Conservation (phyloP, 371 early-diverging fungal genomes). For the Mortierella sp. region DNA sequence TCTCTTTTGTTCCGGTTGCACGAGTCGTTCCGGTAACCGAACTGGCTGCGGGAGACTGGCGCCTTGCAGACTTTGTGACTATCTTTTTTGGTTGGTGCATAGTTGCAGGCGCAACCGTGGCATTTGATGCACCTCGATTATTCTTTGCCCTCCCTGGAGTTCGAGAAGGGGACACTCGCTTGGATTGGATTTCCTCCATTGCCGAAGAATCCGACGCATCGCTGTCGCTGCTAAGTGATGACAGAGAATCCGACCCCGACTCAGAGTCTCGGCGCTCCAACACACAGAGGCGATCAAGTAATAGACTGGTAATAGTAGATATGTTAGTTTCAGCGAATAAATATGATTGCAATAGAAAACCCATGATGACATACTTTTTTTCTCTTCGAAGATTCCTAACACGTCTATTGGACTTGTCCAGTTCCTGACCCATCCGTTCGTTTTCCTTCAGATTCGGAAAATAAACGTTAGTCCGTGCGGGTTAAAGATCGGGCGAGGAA, state of each 20-base stretch:
- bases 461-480: neutral
- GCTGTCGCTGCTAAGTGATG: slow-evolving; percentile 35
- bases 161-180: neutral
- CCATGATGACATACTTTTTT: slow-evolving; percentile 59
- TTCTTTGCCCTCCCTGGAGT: slow-evolving; percentile 8
- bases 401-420: slow-evolving; percentile 61
- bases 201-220: slow-evolving; percentile 30
- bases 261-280: slow-evolving; percentile 24
- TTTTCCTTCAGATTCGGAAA: slow-evolving; percentile 58
- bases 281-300: slow-evolving; percentile 29
- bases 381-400: slow-evolving; percentile 65
- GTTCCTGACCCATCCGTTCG: slow-evolving; percentile 61
- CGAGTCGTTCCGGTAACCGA: neutral
- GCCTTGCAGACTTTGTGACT: neutral
- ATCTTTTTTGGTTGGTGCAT: slow-evolving; percentile 17
- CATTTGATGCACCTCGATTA: neutral
- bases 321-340: neutral
- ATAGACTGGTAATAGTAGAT: slow-evolving; percentile 16
- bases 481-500: neutral
- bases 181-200: slow-evolving; percentile 14
- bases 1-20: slow-evolving; percentile 9
- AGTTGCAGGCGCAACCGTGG: neutral
- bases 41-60: neutral
- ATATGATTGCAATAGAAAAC: neutral
- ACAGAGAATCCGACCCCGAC: slow-evolving; percentile 29